Conservation (phyloP, 2,329 filamentous ascomycete genomes). For the Botrytis fragariae region DNA sequence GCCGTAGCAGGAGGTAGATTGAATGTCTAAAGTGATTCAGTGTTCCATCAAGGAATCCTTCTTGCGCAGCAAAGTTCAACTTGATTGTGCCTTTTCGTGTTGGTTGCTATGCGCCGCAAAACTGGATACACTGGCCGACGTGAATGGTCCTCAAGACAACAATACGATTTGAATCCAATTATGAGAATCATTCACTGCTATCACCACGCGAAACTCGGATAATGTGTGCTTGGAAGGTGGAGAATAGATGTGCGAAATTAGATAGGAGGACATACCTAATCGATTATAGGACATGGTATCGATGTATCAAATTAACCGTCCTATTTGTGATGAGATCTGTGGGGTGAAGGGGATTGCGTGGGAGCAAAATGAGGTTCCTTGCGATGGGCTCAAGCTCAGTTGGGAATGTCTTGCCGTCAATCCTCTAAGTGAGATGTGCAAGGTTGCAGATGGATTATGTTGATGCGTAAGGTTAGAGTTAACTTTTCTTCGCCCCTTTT, state of each 20-base stretch:
- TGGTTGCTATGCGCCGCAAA: neutral
- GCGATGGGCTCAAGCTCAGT: conserved; percentile 3
- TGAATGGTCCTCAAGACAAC: conserved; percentile 13
- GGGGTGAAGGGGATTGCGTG: conserved; percentile 9
- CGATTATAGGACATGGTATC: conserved; percentile 68
- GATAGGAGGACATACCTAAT: conserved; percentile 56
- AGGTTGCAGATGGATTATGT: neutral
- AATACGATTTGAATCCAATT: neutral
- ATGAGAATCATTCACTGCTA: conserved; percentile 11
- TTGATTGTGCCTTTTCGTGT: neutral
- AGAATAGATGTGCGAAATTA: conserved; percentile 6
- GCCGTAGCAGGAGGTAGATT: conserved; percentile 29
- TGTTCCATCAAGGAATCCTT: conserved; percentile 4
- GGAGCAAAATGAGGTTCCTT: conserved; percentile 9
- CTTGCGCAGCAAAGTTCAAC: neutral
- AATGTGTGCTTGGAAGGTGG: conserved; percentile 14
- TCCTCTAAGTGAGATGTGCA: neutral
- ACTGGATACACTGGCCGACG: neutral
- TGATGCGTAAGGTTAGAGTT: neutral
- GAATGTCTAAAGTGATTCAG: neutral
- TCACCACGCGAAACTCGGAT: conserved; percentile 4
- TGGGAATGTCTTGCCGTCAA: conserved; percentile 13
- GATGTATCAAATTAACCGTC: neutral
- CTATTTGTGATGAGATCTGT: conserved; percentile 12
- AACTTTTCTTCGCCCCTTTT: neutral